A percentile compares a stretch with the other conserved stretches of the same genome.
Evolutionary conservation across 495 filamentous ascomycete species (phyloP).

Genomic region (Tuber microsphaerosporum): DNA sequence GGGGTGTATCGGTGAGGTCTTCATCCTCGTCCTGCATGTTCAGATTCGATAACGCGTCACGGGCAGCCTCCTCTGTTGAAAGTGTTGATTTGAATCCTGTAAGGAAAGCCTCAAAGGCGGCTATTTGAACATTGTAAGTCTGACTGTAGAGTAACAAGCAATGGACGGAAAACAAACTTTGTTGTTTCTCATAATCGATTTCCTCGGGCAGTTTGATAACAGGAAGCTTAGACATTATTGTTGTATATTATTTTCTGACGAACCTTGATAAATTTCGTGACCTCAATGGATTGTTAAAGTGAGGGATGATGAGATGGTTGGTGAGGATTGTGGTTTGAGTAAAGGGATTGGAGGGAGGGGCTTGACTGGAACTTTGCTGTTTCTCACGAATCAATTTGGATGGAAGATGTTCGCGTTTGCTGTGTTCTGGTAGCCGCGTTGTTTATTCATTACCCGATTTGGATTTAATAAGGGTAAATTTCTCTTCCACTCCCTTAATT

Average conservation of each 20-base stretch:
- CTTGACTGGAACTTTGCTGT: not conserved
- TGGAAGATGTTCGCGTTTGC: not conserved
- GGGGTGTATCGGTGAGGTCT: constrained; percentile 25
- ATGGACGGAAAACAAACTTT: constrained; percentile 50
- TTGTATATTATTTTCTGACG: not conserved
- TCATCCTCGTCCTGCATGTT: constrained; percentile 82
- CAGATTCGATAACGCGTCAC: constrained; percentile 70
- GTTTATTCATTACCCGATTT: constrained; percentile 2
- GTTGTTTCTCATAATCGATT: constrained; percentile 76
- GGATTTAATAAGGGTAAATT: not conserved
- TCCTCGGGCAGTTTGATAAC: constrained; percentile 32
- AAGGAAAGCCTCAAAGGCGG: constrained; percentile 81
- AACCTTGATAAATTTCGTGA: not conserved
- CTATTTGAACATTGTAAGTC: constrained; percentile 44
- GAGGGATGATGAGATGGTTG: not conserved
- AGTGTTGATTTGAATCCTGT: constrained; percentile 75
- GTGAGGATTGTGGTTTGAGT: constrained; percentile 5
- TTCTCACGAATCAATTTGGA: not conserved
- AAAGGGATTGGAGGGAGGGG: constrained; percentile 8
- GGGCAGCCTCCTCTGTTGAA: constrained; percentile 61
- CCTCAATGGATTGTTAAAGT: constrained; percentile 5
- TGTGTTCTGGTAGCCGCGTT: not conserved
- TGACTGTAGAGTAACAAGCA: not conserved
- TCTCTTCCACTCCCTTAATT: not conserved
- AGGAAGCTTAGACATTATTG: constrained; percentile 34